Evolutionary conservation across 2,329 filamentous ascomycete species (phyloP).

Genomic region (Diaporthe sp.): DNA sequence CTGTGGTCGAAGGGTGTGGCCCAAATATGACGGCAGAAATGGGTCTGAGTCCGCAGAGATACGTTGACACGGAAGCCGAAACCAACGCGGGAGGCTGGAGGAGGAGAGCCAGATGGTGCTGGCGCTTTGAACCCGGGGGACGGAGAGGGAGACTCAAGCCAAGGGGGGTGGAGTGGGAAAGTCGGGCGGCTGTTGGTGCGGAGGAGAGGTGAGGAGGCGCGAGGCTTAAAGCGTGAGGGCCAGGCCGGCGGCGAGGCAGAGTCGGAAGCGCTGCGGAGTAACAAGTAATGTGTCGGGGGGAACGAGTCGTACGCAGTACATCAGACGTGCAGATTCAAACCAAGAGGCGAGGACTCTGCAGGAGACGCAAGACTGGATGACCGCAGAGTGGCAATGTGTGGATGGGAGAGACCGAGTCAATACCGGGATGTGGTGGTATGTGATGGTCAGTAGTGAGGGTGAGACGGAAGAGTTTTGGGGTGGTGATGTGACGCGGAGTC

Average conservation of each 20-base stretch:
- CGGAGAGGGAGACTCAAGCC: constrained; percentile 4
- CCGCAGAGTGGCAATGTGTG: constrained; percentile 30
- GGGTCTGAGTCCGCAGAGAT: constrained; percentile 7
- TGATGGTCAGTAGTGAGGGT: constrained; percentile 18
- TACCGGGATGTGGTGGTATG: constrained; percentile 14
- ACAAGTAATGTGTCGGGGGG: constrained; percentile 27
- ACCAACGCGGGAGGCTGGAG: constrained; percentile 2
- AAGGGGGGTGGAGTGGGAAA: constrained; percentile 1
- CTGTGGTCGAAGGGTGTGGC: constrained; percentile 4
- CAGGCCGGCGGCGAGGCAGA: constrained; percentile 29
- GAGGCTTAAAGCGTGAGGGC: constrained; percentile 35
- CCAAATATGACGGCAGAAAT: not conserved
- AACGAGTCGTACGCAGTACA: constrained; percentile 38
- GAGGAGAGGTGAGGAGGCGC: constrained; percentile 37
- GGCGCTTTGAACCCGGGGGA: constrained; percentile 29
- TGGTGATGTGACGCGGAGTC: constrained; percentile 18
- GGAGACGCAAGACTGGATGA: constrained; percentile 31
- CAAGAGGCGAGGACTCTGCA: constrained; percentile 29
- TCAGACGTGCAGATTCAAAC: constrained; percentile 34
- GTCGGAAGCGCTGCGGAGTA: constrained; percentile 37
- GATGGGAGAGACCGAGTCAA: constrained; percentile 33
- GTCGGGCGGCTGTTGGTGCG: constrained; percentile 31
- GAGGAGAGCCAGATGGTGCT: not conserved
- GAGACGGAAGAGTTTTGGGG: constrained; percentile 10
- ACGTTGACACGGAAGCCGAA: constrained; percentile 8